Base-by-base conservation (phyloP, 2,329 filamentous ascomycete species). In the Verticillium nubilum region DNA sequence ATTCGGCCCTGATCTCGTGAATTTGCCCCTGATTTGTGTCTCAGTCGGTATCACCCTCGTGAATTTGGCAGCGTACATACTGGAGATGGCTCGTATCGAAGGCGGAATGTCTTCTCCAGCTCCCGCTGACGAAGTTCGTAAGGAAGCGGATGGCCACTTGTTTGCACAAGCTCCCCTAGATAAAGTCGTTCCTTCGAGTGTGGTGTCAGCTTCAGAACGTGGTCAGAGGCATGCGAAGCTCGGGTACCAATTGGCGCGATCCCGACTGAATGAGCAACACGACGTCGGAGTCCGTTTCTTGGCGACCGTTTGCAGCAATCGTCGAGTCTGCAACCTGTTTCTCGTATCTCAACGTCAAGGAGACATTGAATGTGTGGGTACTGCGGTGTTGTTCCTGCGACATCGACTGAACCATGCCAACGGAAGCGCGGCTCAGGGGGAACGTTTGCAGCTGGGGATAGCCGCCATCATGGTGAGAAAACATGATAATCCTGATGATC, bases 81-180 rank as follows among this genome's bases (percentile, higher is more conserved):
- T 17, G 13, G 26, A 10, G 55, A 52, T 9, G 42, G 56, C 37
- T 57, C 56, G 25, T 57, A 57, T 33, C 56, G 37, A 3, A 57
- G 56, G 12, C 56, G 56, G 12, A 57, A 29, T 10, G 56, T 27
- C 17, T 57, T 52, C 27, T 25, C 42, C 19, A 28, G 10, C 26
- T 57, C 56, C 13, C 56, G 56, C 17, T 52, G 56, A 12, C 23
- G 27, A 28, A 57, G 6, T 19, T 57, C 37, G 42, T 57, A 57
- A 4, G 42, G 37, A 13, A 57, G 23, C 12, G 37, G 56, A 9
- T 52, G 56, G 15, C 56, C 37, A 19, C 42, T 26, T 10, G 57
- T 37, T 17, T 54, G 50, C 2, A 54, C 52, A 17, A 58, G 53
- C 29, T 58, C 35, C 12, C 25, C 50, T 17, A 58, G 52, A 31